Base-by-base conservation (phyloP, 2,329 filamentous ascomycete species). In the Aaosphaeria pasadenensis region DNA sequence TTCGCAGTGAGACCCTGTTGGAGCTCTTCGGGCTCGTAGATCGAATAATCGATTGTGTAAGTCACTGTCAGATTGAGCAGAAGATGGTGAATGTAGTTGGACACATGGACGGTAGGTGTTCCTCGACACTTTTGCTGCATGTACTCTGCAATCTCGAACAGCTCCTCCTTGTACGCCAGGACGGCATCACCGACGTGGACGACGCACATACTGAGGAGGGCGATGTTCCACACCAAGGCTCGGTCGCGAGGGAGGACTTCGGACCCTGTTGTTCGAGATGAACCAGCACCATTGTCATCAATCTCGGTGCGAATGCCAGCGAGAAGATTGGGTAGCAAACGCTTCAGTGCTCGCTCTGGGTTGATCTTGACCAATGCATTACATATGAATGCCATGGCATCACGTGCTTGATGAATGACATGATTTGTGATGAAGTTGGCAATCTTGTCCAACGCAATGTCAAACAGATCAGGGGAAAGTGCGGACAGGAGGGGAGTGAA, bases 311-410 rank as follows among this genome's bases (percentile, higher is more conserved):
- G 88, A 56, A 99, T 99, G 48, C 89, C 91, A 66, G 89, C 82
- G 44, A 95, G 87, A 45, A 97, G 78, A 76, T 96, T 90, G 1
- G 94, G 94, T 31, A 99, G 80, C 47, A 99, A 88, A 11, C 90
- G 84, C 66, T 91, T 94, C 44, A 99, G 77, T 0, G 94, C 91
- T 74, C 96, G 96, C 66, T 92, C 86, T 0, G 95, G 91, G 59
- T 95, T 89, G 57, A 95, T 90, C 72, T 97, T 97, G 78, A 94
- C 96, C 28, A 99, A 79, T 0, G 90, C 89, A 70, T 96, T 97
- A 72, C 92, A 89, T 46, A 97, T 97, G 80, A 96, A 99, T 1
- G 95, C 94, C 88, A 99, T 96, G 6, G 94, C 92, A 76, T 99
- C 94, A 56, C 92, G 81, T 45, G 94, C 92, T 71, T 97, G 94